Evolutionary conservation across 495 filamentous ascomycete genomes (phyloP), one percentile per base, ranked within the genome.

Genomic region (Pyrenula massariospora): DNA sequence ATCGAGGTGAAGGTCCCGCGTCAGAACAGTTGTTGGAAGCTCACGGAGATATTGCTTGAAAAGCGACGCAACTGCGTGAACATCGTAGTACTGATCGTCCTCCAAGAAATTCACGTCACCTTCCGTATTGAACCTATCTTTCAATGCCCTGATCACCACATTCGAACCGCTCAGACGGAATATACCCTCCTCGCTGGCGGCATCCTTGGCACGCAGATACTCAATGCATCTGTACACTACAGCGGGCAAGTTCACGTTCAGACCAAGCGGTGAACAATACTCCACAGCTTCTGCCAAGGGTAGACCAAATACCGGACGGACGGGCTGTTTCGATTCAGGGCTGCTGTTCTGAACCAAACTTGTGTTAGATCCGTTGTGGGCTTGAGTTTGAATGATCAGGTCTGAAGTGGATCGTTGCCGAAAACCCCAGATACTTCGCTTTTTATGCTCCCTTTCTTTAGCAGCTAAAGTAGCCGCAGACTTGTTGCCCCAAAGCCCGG

Each of bases 191-290:
- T 98, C 93, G 21, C 71, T 76, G 19, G 85, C 78, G 47, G 92
- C 94, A 55, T 86, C 82, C 70, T 95, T 90, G 12, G 83, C 78
- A 53, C 88, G 84, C 22, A 98, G 78, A 67, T 96, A 98, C 66
- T 97, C 89, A 59, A 98, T 87, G 62, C 91, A 96, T 50, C 93
- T 87, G 73, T 95, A 97, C 48, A 96, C 91, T 1, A 97, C 93
- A n/a, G 94, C 89, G 8, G 93, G 93, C 31, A 98, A 73, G 51
- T 85, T 82, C 20, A 86, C 82, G 53, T 75, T 75, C 20, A 87
- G 73, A 56, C 87, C 89, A 48, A 77, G 67, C 5, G 92, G 92
- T 12, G 80, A 76, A 59, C 85, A 88, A 64, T 79, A 86, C 61
- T 87, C 78, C 3, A 95, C 91, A 36, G 93, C 93, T 62, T 98